Percentiles rank a stretch among this genome's conserved stretches.
Conservation (phyloP, 441 rosid species). For the Sinapis alba region DNA sequence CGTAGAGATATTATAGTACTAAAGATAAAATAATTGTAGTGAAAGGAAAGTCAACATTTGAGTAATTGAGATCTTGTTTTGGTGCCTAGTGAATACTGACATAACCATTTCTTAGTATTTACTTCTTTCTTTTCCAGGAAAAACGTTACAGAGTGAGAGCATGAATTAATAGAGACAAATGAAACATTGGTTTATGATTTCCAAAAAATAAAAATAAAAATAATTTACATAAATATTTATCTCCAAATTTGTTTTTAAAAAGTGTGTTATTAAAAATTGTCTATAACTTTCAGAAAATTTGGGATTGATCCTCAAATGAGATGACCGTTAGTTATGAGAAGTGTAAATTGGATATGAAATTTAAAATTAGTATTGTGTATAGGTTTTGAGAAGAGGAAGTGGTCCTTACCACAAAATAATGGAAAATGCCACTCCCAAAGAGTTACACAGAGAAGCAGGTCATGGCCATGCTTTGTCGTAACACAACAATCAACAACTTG, state of each 20-base stretch:
- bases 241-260: not conserved
- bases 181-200: not conserved
- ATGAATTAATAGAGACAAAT: not conserved
- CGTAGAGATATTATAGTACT: not conserved
- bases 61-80: not conserved
- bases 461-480: not conserved
- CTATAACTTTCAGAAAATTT: not conserved
- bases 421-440: constrained; percentile 2
- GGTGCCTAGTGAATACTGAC: not conserved
- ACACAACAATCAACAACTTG: not conserved
- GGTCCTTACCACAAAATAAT: not conserved
- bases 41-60: not conserved
- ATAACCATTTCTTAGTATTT: not conserved
- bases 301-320: not conserved
- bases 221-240: not conserved
- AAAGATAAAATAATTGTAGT: not conserved
- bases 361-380: not conserved
- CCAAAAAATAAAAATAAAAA: not conserved
- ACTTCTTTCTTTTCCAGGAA: not conserved
- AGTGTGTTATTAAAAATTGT: not conserved
- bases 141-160: not conserved
- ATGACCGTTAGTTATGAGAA: not conserved
- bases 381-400: not conserved
- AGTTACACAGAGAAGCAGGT: not conserved
- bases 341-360: not conserved